Conservation (phyloP, 129 eudicot species). For the Pseudognaphalium luteoalbum region DNA sequence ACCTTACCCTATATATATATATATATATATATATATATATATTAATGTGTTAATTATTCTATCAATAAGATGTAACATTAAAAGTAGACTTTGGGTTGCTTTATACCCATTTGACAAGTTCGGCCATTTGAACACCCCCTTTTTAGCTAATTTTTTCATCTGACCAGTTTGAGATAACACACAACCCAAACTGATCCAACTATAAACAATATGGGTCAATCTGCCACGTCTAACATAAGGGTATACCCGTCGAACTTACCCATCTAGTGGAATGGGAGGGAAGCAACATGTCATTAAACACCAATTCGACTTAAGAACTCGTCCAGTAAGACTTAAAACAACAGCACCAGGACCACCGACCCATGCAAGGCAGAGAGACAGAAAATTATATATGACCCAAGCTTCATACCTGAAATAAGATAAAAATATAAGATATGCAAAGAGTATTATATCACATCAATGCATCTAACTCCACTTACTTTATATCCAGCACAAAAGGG, state of each 20-base stretch:
- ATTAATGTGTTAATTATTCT: background rate
- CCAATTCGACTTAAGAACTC: conserved; percentile 72
- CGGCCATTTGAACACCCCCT: background rate
- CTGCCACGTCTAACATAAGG: background rate
- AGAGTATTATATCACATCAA: background rate
- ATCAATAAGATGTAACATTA: background rate
- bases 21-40: background rate
- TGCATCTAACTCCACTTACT: conserved; percentile 16
- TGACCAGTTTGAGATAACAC: background rate
- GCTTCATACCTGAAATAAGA: conserved; percentile 77
- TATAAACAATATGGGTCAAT: background rate
- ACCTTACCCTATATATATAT: too few relatives aligned
- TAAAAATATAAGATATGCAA: conserved; percentile 18
- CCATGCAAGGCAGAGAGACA: conserved; percentile 91
- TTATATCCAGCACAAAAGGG: background rate
- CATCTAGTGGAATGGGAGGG: conserved; percentile 83
- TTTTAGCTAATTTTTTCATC: background rate
- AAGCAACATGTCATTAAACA: conserved; percentile 90
- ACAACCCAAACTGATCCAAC: background rate
- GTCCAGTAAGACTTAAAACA: conserved; percentile 69
- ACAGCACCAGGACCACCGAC: conserved; percentile 97
- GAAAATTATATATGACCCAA: conserved; percentile 90
- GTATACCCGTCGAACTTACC: conserved; percentile 44
- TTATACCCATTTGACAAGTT: background rate
- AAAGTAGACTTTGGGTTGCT: background rate